A percentile compares a stretch with the other conserved stretches of the same genome.
Conservation (phyloP, 2,329 filamentous ascomycete genomes). For the Pseudogymnoascus sp. region DNA sequence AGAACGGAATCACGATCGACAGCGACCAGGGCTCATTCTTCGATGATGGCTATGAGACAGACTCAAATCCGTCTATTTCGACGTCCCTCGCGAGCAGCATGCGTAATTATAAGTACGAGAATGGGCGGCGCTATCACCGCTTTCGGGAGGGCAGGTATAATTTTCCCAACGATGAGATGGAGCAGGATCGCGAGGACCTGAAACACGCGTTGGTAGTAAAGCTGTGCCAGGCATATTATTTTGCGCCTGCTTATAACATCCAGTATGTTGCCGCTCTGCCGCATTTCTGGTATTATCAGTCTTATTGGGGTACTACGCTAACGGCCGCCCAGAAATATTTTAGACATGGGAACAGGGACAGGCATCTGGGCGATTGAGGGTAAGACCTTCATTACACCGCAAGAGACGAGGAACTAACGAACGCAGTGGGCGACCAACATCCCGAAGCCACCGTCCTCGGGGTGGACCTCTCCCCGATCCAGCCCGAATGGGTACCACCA, state of each 20-base stretch:
- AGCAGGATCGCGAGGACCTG: conserved; percentile 50
- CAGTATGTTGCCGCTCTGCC: conserved; percentile 43
- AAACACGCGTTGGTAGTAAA: conserved; percentile 36
- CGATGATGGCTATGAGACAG: conserved; percentile 26
- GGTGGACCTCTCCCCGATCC: conserved; percentile 33
- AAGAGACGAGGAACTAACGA: background rate
- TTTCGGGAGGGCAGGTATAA: conserved; percentile 47
- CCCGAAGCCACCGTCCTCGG: conserved; percentile 23
- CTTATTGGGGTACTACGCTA: background rate
- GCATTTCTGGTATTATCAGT: conserved; percentile 24
- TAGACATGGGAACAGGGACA: conserved; percentile 52
- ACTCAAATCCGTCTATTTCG: conserved; percentile 17
- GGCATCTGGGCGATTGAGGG: conserved; percentile 52
- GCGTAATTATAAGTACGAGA: conserved; percentile 44
- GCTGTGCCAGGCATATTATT: conserved; percentile 28
- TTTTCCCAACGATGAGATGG: conserved; percentile 51
- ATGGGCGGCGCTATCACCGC: conserved; percentile 50
- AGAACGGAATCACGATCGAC: conserved; percentile 22
- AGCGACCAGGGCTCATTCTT: conserved; percentile 13
- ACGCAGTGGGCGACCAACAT: conserved; percentile 16
- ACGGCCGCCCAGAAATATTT: conserved; percentile 32
- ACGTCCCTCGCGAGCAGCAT: conserved; percentile 29
- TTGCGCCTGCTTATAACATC: conserved; percentile 33
- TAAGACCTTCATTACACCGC: conserved; percentile 14
- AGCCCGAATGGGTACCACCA: conserved; percentile 39